A percentile compares a stretch with the other conserved stretches of the same genome.
phyloP scores from a whole-genome alignment of 208 protist species.

The Leishmania braziliensis region DNA sequence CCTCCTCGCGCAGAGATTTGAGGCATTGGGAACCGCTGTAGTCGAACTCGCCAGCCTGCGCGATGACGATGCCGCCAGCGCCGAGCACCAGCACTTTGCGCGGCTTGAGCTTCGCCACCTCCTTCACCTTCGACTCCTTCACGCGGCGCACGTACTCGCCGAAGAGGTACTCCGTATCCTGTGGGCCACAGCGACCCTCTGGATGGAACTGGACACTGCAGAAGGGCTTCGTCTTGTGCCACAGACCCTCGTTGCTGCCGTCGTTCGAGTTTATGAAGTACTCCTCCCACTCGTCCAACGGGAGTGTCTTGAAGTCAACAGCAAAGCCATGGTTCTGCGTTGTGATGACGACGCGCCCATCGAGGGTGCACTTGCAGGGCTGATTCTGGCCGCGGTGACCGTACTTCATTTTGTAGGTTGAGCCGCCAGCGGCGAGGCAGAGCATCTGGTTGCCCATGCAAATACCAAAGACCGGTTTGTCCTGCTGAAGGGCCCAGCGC shows the following conservation, averaged over 20 bases:
- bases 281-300: slow-evolving; percentile 92
- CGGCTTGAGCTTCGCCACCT: slow-evolving; percentile 76
- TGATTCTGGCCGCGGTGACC: slow-evolving; percentile 99
- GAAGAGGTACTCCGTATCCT: slow-evolving; percentile 98
- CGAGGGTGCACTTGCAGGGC: slow-evolving; percentile 90
- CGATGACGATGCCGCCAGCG: slow-evolving; percentile 97
- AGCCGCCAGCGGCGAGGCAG: slow-evolving; percentile 89
- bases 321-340: slow-evolving; percentile 99
- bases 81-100: slow-evolving; percentile 95
- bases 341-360: slow-evolving; percentile 95
- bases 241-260: slow-evolving; percentile 96
- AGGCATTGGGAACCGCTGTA: slow-evolving; percentile 98
- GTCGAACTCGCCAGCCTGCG: slow-evolving; percentile 99
- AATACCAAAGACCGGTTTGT: slow-evolving; percentile 98
- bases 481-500: slow-evolving; percentile 80
- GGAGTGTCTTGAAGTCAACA: slow-evolving; percentile 93
- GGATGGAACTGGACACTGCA: slow-evolving; percentile 99
- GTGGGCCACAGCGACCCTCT: slow-evolving; percentile 95
- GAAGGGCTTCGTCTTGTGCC: slow-evolving; percentile 95
- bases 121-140: slow-evolving; percentile 68
- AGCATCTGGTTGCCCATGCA: slow-evolving; percentile 99
- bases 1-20: slow-evolving; percentile 98
- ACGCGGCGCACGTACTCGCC: slow-evolving; percentile 94
- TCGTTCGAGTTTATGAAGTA: slow-evolving; percentile 98
- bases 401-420: slow-evolving; percentile 99